Conservation (phyloP, 164 flowering plant species). For the Chimonanthus salicifolius region DNA sequence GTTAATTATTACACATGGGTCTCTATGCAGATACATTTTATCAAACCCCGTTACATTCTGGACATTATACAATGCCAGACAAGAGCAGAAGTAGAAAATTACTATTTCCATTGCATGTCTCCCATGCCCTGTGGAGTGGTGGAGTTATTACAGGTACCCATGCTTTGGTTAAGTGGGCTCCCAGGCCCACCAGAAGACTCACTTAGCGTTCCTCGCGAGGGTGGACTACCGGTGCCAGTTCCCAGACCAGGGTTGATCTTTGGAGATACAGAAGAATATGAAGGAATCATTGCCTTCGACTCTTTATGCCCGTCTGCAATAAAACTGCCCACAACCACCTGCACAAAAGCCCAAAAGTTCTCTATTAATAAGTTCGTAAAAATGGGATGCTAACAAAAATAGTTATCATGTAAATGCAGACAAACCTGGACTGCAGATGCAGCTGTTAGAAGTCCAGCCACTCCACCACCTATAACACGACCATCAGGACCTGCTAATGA, state of each 20-base stretch:
- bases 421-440: constrained; percentile 86
- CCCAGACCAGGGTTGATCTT: constrained; percentile 30
- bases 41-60: not conserved
- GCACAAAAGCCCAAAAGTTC: constrained; percentile 9
- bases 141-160: constrained; percentile 51
- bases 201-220: constrained; percentile 65
- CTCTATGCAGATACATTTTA: constrained; percentile 1
- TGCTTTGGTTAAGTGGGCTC: constrained; percentile 75
- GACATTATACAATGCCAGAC: not conserved
- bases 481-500: constrained; percentile 87
- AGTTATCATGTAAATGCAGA: not conserved
- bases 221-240: constrained; percentile 57
- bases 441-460: constrained; percentile 81
- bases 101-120: constrained; percentile 60
- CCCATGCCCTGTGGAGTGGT: constrained; percentile 13
- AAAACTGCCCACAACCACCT: constrained; percentile 84
- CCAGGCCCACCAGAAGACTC: constrained; percentile 85
- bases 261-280: constrained; percentile 38
- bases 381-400: too few relatives aligned
- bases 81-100: not conserved
- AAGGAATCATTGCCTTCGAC: constrained; percentile 25
- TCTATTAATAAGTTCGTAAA: too few relatives aligned
- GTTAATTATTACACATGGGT: not conserved
- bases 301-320: constrained; percentile 52
- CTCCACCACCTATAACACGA: constrained; percentile 85